Conservation (phyloP, 257 asterid genomes). For the Solanum sitiens region DNA sequence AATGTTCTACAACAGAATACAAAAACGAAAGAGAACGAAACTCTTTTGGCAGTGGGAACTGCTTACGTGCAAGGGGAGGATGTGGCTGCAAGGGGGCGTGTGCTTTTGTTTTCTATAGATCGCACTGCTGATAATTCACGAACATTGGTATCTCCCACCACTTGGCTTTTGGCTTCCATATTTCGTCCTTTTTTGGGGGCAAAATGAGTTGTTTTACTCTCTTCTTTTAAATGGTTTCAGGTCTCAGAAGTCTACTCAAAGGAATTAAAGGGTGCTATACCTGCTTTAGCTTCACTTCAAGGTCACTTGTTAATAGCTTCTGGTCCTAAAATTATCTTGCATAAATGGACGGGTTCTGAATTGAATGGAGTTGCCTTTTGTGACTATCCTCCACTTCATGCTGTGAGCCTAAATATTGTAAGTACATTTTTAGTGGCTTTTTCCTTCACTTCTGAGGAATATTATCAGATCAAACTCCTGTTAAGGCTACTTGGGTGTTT, state of each 20-base stretch:
- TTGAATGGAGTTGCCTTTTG: constrained; percentile 80
- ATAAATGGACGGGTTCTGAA: constrained; percentile 96
- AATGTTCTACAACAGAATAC: constrained; percentile 42
- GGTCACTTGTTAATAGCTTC: constrained; percentile 90
- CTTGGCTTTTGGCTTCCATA: background rate
- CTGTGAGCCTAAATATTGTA: constrained; percentile 96
- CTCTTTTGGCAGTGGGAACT: constrained; percentile 93
- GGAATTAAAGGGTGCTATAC: constrained; percentile 98
- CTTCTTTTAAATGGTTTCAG: constrained; percentile 30
- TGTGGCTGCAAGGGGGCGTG: constrained; percentile 98
- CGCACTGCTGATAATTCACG: constrained; percentile 52
- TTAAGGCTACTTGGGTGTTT: background rate
- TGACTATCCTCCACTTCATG: constrained; percentile 96
- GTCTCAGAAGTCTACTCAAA: constrained; percentile 80
- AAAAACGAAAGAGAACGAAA: constrained; percentile 67
- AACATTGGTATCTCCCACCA: constrained; percentile 34
- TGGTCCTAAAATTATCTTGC: constrained; percentile 90
- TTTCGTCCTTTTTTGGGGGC: background rate
- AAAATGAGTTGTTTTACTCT: constrained; percentile 6
- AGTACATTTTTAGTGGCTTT: constrained; percentile 6
- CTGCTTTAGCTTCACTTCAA: constrained; percentile 95
- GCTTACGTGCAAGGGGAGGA: constrained; percentile 99
- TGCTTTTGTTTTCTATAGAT: constrained; percentile 72
- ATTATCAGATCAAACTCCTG: background rate
- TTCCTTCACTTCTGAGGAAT: background rate